These are phyloP conservation scores for Tulasnella sp. DNA, from an alignment of 768 basidiomycete species.

Conservation along the genomic window DNA sequence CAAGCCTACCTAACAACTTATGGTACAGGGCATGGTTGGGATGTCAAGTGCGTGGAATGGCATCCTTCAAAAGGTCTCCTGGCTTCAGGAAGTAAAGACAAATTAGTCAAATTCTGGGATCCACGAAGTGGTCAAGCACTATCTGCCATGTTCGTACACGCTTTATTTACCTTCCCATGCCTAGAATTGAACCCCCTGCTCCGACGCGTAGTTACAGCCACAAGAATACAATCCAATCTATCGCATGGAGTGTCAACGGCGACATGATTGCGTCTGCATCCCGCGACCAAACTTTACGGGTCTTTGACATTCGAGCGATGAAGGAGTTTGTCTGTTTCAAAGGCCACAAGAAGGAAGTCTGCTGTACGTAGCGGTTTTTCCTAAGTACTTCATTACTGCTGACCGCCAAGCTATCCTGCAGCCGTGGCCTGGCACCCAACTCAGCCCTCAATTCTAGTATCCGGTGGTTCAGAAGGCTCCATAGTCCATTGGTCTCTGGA, in stretches of 20 bases:
- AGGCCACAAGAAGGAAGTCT: slow-evolving; percentile 87
- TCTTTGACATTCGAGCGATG: slow-evolving; percentile 98
- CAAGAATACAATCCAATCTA: slow-evolving; percentile 93
- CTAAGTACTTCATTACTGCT: not conserved
- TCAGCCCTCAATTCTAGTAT: slow-evolving; percentile 79
- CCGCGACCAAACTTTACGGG: slow-evolving; percentile 88
- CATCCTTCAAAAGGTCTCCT: slow-evolving; percentile 95
- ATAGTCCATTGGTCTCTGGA: slow-evolving; percentile 92
- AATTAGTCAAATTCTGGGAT: slow-evolving; percentile 99
- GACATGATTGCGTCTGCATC: slow-evolving; percentile 92
- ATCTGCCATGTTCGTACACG: slow-evolving; percentile 70
- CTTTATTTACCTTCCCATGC: not conserved
- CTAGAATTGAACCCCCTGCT: not conserved
- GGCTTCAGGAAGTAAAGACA: slow-evolving; percentile 95
- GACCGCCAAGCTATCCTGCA: slow-evolving; percentile 39
- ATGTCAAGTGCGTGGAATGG: slow-evolving; percentile 98
- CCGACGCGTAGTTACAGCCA: slow-evolving; percentile 71
- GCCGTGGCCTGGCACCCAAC: slow-evolving; percentile 95
- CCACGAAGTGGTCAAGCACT: slow-evolving; percentile 87
- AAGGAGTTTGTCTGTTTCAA: slow-evolving; percentile 88
- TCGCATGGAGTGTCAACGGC: slow-evolving; percentile 92
- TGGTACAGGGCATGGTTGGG: slow-evolving; percentile 91
- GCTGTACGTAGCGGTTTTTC: slow-evolving; percentile 26
- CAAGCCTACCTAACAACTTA: not conserved
- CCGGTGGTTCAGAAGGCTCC: slow-evolving; percentile 91